Conservation (phyloP, 2,329 filamentous ascomycete genomes). For the Nemania abortiva region DNA sequence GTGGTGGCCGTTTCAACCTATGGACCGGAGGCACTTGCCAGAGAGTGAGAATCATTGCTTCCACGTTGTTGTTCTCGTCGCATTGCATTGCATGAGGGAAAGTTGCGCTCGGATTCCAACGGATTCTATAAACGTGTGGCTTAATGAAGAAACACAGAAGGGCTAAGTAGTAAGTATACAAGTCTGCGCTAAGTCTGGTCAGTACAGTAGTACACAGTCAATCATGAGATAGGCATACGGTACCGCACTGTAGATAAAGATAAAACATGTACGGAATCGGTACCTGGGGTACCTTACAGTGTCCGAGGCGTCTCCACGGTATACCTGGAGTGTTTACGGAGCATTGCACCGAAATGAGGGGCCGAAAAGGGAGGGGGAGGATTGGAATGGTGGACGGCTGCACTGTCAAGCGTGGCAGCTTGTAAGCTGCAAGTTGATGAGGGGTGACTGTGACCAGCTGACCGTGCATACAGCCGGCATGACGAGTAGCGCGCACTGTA, state of each 20-base stretch:
- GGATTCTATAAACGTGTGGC: conserved; percentile 29
- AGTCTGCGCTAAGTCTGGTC: too few species aligned
- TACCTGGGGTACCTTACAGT: conserved; percentile 16
- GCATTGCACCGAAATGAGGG: conserved; percentile 14
- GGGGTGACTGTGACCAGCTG: conserved; percentile 25
- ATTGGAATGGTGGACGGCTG: conserved; percentile 2
- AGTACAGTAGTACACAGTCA: background rate
- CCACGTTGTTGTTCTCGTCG: conserved; percentile 33
- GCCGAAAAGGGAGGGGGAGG: conserved; percentile 15
- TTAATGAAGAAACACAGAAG: conserved; percentile 25
- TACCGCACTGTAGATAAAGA: background rate
- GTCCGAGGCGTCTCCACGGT: conserved; percentile 17
- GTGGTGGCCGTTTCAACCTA: conserved; percentile 31
- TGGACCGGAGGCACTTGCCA: conserved; percentile 5
- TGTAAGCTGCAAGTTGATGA: conserved; percentile 26
- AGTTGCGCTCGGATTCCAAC: conserved; percentile 35
- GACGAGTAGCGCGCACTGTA: conserved; percentile 18
- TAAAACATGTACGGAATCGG: too few species aligned
- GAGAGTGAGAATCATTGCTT: conserved; percentile 20
- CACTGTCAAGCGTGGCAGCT: conserved; percentile 17
- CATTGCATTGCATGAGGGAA: conserved; percentile 32
- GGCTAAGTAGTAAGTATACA: background rate
- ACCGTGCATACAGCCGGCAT: conserved; percentile 20
- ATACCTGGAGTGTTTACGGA: background rate
- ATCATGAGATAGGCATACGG: background rate